A percentile compares a stretch with the other conserved stretches of the same genome.
Conservation (phyloP, 495 filamentous ascomycete species). For the Lineolata rhizophorae region DNA sequence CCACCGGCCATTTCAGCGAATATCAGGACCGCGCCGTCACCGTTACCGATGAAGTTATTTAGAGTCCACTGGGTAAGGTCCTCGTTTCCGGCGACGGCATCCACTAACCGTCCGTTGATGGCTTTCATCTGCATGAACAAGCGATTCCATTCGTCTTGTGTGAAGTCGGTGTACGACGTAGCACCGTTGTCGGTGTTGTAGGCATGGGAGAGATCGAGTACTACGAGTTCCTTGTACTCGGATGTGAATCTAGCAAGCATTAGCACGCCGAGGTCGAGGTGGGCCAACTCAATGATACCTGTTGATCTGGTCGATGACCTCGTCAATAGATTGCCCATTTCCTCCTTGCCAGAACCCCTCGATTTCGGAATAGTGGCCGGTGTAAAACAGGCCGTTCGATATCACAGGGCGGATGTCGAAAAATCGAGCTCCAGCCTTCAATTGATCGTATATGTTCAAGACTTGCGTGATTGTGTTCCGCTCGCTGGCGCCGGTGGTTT, state of each 20-base stretch:
- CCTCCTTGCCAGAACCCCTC: no score
- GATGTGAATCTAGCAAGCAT: conserved; percentile 8
- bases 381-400: conserved; percentile 8
- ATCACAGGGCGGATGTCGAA: conserved; percentile 11
- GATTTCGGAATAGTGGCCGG: conserved; percentile 11
- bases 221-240: conserved; percentile 11
- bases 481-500: conserved; percentile 7
- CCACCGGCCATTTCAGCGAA: conserved; percentile 7
- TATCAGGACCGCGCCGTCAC: conserved; percentile 8
- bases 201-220: conserved; percentile 10
- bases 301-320: conserved; percentile 10
- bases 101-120: conserved; percentile 6
- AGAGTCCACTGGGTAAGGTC: conserved; percentile 7
- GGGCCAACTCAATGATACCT: no score
- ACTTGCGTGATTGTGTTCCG: conserved; percentile 9
- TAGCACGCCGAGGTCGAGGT: no score
- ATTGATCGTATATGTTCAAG: conserved; percentile 7
- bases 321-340: conserved; percentile 9
- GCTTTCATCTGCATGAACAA: conserved; percentile 9
- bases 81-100: conserved; percentile 5
- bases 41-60: conserved; percentile 6
- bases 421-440: conserved; percentile 7
- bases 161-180: conserved; percentile 8
- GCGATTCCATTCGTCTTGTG: conserved; percentile 10
- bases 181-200: conserved; percentile 10